phyloP scores from a whole-genome alignment of 2,329 filamentous ascomycete species.

The Elsinoe perseae region DNA sequence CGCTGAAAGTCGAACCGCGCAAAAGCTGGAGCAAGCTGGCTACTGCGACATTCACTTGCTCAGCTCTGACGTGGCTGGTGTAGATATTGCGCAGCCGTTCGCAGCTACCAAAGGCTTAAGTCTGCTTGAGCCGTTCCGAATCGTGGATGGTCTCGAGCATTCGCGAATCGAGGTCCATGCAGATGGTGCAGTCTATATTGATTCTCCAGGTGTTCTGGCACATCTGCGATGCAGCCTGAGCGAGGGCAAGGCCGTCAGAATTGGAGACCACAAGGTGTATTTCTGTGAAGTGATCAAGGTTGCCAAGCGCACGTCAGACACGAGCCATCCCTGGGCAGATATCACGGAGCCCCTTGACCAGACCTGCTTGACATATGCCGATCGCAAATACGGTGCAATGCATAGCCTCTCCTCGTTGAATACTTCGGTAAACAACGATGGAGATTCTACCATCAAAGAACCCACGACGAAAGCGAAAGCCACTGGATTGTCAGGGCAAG shows the following conservation, averaged over 20 bases:
- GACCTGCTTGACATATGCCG: background rate
- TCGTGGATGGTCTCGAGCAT: background rate
- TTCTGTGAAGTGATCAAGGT: conserved; percentile 22
- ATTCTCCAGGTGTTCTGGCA: conserved; percentile 23
- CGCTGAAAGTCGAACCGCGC: conserved; percentile 48
- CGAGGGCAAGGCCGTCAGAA: conserved; percentile 31
- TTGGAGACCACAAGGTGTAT: conserved; percentile 43
- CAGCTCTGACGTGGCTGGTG: conserved; percentile 24
- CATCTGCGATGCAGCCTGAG: conserved; percentile 31
- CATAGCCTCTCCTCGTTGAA: background rate
- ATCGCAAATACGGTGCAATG: background rate
- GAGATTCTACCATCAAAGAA: too few species aligned
- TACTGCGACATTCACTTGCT: conserved; percentile 49
- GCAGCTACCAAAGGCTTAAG: conserved; percentile 22
- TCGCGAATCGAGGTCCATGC: background rate
- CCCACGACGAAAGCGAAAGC: background rate
- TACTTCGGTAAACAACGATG: background rate
- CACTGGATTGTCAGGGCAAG: background rate
- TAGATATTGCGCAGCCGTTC: conserved; percentile 29
- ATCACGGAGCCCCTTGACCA: background rate
- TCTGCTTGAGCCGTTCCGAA: conserved; percentile 22
- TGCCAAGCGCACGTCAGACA: background rate
- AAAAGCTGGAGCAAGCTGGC: conserved; percentile 39
- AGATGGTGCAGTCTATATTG: background rate
- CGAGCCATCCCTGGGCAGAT: background rate